Conservation (phyloP, 2,329 filamentous ascomycete genomes). For the Phyllosticta citribraziliensis region DNA sequence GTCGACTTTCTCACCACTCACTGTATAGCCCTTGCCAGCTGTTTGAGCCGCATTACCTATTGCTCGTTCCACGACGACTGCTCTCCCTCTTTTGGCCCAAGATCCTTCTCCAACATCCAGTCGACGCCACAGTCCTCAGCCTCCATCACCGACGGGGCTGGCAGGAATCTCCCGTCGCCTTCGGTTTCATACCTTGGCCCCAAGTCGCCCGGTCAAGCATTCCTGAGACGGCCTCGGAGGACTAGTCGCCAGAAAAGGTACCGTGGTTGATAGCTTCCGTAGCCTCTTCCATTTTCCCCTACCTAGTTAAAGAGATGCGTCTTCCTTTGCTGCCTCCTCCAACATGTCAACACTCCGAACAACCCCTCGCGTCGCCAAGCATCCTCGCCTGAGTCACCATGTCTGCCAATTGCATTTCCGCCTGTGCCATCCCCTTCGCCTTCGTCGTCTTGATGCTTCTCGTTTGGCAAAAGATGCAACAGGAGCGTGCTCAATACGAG, state of each 20-base stretch:
- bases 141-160: neutral
- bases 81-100: neutral
- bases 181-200: neutral
- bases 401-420: slow-evolving; percentile 1
- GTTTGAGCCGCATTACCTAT: neutral
- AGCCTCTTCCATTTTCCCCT: slow-evolving; percentile 1
- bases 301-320: too few species aligned
- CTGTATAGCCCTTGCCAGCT: neutral
- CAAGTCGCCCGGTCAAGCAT: slow-evolving; percentile 1
- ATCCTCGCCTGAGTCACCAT: neutral
- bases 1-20: neutral
- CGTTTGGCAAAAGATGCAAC: slow-evolving; percentile 3
- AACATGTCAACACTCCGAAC: neutral
- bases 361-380: neutral
- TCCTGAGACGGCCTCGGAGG: neutral
- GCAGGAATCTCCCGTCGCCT: neutral
- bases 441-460: slow-evolving; percentile 6
- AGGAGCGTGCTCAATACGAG: slow-evolving; percentile 6
- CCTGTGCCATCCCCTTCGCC: slow-evolving; percentile 6
- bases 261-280: neutral
- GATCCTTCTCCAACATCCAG: neutral
- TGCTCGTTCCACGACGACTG: neutral
- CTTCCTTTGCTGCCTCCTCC: neutral
- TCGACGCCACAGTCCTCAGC: neutral
- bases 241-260: slow-evolving; percentile 4